Percentiles rank a stretch among this genome's conserved stretches.
Evolutionary conservation across 2,329 filamentous ascomycete genomes (phyloP).

Genomic region (Colletotrichum abscissum): DNA sequence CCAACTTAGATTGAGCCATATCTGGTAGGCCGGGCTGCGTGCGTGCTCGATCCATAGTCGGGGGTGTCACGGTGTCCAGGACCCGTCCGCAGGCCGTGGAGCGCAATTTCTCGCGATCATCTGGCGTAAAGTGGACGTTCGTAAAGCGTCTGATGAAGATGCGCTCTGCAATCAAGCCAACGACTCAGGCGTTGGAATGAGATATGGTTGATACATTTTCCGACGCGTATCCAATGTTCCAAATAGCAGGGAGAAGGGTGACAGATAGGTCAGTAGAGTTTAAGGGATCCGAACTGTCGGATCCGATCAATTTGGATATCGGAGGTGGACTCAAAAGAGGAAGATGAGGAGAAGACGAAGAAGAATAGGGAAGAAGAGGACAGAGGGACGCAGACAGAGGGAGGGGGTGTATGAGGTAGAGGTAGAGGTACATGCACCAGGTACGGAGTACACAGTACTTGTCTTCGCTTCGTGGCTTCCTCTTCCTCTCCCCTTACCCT

Average conservation of each 20-base stretch:
- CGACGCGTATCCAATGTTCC: background rate
- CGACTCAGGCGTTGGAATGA: background rate
- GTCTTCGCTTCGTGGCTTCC: constrained; percentile 1
- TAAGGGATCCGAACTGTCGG: background rate
- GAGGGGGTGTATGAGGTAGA: background rate
- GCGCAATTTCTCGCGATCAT: constrained; percentile 32
- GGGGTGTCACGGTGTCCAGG: constrained; percentile 3
- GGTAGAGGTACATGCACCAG: background rate
- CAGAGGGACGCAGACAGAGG: background rate
- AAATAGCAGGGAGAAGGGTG: background rate
- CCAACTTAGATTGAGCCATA: constrained; percentile 10
- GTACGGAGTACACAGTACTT: constrained; percentile 6
- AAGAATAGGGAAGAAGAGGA: no score
- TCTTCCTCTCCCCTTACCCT: background rate
- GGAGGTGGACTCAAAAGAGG: background rate
- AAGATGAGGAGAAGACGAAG: background rate
- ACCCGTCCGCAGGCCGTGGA: constrained; percentile 14
- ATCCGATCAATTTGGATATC: background rate
- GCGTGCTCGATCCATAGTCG: background rate
- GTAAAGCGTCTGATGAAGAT: background rate
- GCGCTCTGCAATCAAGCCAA: background rate
- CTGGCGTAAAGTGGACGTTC: constrained; percentile 10
- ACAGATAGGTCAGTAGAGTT: background rate
- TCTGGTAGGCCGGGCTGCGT: constrained; percentile 14
- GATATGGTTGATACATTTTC: background rate